These are phyloP conservation scores for Nemania sp. DNA, from an alignment of 2,329 filamentous ascomycete species.

Conservation along the genomic window DNA sequence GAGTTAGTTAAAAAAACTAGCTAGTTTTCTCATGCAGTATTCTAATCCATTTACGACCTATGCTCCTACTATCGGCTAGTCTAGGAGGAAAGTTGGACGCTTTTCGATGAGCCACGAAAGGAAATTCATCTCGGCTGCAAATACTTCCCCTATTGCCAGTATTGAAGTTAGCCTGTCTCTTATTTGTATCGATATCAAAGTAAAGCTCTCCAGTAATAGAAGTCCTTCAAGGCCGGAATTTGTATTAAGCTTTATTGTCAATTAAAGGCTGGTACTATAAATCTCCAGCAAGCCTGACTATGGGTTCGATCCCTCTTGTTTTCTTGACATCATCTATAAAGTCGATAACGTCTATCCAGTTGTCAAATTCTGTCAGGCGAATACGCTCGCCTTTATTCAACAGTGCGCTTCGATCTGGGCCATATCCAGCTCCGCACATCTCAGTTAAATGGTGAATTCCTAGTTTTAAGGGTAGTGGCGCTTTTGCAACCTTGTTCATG, in stretches of 20 bases:
- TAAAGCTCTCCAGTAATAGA: not conserved
- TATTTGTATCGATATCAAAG: too few relatives aligned
- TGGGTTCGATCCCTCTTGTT: constrained; percentile 21
- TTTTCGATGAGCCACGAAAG: too few relatives aligned
- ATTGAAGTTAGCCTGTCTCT: too few relatives aligned
- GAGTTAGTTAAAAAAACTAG: too few relatives aligned
- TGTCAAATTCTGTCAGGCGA: constrained; percentile 61
- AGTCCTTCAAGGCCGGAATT: too few relatives aligned
- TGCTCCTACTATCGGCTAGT: too few relatives aligned
- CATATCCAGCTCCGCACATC: constrained; percentile 72
- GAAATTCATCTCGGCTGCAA: too few relatives aligned
- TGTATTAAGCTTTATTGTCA: not conserved
- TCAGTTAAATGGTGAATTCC: constrained; percentile 74
- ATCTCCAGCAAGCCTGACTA: constrained; percentile 9
- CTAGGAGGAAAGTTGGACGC: too few relatives aligned
- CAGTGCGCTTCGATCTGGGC: constrained; percentile 65
- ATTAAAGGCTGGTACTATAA: constrained; percentile 7
- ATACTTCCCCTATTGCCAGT: too few relatives aligned
- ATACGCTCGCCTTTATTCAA: constrained; percentile 68
- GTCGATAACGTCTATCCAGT: constrained; percentile 70
- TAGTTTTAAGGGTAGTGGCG: constrained; percentile 72
- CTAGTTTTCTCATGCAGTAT: too few relatives aligned
- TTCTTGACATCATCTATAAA: constrained; percentile 63
- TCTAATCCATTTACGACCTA: not conserved
- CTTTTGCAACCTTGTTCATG: constrained; percentile 66